These are phyloP conservation scores for Xanthoconium stramineum DNA, from an alignment of 768 basidiomycete species.

Conservation along the genomic window DNA sequence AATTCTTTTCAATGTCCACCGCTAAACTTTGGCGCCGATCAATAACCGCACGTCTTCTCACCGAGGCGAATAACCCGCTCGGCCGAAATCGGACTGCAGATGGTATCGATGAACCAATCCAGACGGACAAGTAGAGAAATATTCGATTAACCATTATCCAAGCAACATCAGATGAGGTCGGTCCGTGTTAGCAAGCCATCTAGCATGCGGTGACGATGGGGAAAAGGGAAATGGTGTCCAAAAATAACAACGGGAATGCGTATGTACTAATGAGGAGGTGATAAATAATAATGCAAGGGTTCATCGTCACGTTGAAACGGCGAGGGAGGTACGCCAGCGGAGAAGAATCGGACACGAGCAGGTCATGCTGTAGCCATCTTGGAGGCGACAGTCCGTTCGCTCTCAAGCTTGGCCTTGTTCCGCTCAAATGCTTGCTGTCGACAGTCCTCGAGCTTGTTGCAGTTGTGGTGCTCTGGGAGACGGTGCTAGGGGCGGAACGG, in stretches of 20 bases:
- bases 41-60: no score
- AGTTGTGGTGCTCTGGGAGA: conserved; percentile 84
- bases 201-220: conserved; percentile 10
- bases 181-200: conserved; percentile 14
- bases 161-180: conserved; percentile 4
- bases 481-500: conserved; percentile 57
- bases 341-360: conserved; percentile 5
- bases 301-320: conserved; percentile 19
- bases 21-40: no score
- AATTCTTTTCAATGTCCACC: background rate
- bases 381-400: conserved; percentile 80
- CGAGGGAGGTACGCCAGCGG: conserved; percentile 2
- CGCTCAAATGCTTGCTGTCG: conserved; percentile 83
- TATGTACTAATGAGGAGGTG: conserved; percentile 20
- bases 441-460: conserved; percentile 80
- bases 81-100: background rate
- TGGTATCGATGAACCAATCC: no score
- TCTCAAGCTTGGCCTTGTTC: conserved; percentile 86
- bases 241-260: conserved; percentile 3
- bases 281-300: conserved; percentile 29
- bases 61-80: background rate
- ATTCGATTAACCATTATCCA: conserved; percentile 21
- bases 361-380: conserved; percentile 79
- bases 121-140: background rate
- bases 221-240: conserved; percentile 3